Evolutionary conservation across 805 yeast genomes (phyloP).

Genomic region (Alloascoidea hylecoeti): DNA sequence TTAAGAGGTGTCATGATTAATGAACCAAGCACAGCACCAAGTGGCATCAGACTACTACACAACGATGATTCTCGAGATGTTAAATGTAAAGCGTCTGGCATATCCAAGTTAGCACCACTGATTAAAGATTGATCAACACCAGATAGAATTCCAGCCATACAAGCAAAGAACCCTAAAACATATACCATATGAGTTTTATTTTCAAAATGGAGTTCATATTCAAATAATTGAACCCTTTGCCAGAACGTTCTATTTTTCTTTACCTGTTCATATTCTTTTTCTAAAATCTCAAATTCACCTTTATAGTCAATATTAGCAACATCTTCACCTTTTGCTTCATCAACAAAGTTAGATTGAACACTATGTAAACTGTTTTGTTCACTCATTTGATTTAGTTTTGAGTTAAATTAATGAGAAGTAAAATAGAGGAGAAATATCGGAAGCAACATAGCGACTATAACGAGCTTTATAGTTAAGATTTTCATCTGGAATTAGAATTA

Average conservation of each 20-base stretch:
- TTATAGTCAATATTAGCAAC: too few species aligned
- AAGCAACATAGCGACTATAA: too few species aligned
- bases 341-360: too few species aligned
- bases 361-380: too few species aligned
- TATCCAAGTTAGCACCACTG: constrained; percentile 44
- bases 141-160: constrained; percentile 50
- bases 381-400: too few species aligned
- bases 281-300: too few species aligned
- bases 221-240: constrained; percentile 22
- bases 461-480: too few species aligned
- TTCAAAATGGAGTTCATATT: constrained; percentile 25
- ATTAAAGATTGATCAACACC: constrained; percentile 59
- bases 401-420: too few species aligned
- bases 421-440: too few species aligned
- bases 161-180: constrained; percentile 40
- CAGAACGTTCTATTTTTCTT: constrained; percentile 19
- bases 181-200: constrained; percentile 30
- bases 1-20: constrained; percentile 43
- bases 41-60: constrained; percentile 48
- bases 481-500: too few species aligned
- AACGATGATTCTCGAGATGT: constrained; percentile 31
- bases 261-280: too few species aligned
- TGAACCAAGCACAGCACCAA: constrained; percentile 56
- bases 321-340: too few species aligned
- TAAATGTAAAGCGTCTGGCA: constrained; percentile 27